phyloP scores from a whole-genome alignment of 495 filamentous ascomycete genomes.

The Margaritispora aquatica region DNA sequence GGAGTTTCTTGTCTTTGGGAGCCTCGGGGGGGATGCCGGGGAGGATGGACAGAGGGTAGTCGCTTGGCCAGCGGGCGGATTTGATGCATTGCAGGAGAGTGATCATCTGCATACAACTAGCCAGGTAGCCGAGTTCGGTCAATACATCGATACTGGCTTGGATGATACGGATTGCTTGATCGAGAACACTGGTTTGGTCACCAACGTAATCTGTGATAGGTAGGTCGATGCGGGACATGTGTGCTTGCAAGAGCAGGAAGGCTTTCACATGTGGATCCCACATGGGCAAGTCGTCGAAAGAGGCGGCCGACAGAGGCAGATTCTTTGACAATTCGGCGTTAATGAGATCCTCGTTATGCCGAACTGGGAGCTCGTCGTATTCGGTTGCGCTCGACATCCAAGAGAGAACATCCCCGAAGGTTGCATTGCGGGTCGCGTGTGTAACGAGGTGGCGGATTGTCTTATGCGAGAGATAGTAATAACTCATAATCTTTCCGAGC shows the following conservation, averaged over 20 bases:
- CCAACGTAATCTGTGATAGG: slow-evolving; percentile 97
- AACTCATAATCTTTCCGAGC: slow-evolving; percentile 96
- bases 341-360: slow-evolving; percentile 98
- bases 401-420: slow-evolving; percentile 76
- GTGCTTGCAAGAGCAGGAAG: slow-evolving; percentile 88
- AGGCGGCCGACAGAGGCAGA: slow-evolving; percentile 60
- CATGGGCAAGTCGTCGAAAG: slow-evolving; percentile 63
- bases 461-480: slow-evolving; percentile 97
- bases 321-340: slow-evolving; percentile 85
- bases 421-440: slow-evolving; percentile 69
- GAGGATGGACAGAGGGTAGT: slow-evolving; percentile 71
- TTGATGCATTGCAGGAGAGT: slow-evolving; percentile 87
- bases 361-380: slow-evolving; percentile 97
- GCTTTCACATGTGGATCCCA: slow-evolving; percentile 99
- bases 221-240: slow-evolving; percentile 86
- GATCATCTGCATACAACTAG: slow-evolving; percentile 70
- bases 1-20: slow-evolving; percentile 29
- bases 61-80: slow-evolving; percentile 83
- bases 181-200: slow-evolving; percentile 76
- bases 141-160: slow-evolving; percentile 88
- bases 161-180: slow-evolving; percentile 94
- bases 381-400: slow-evolving; percentile 95
- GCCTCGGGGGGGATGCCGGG: slow-evolving; percentile 55
- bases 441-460: slow-evolving; percentile 79
- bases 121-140: slow-evolving; percentile 79